Conservation (phyloP, 306 rosid genomes). For the Prunus mume region DNA sequence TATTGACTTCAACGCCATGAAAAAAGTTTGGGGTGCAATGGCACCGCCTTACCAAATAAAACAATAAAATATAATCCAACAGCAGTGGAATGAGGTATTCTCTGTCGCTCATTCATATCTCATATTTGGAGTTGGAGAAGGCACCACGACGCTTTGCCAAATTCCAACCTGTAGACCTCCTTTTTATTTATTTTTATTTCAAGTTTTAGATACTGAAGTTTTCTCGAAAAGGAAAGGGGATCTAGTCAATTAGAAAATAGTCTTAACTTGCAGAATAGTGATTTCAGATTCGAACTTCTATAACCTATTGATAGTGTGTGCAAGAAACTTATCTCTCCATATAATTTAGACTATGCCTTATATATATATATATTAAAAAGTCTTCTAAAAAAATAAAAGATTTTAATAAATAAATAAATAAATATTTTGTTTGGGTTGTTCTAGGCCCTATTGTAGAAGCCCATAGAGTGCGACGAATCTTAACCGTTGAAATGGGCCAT, state of each 20-base stretch:
- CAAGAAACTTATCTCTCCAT: too few species aligned
- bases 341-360: too few species aligned
- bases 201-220: too few species aligned
- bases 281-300: fast-evolving
- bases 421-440: background rate
- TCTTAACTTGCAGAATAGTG: fast-evolving
- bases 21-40: background rate
- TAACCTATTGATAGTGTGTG: fast-evolving
- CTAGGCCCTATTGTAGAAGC: background rate
- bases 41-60: background rate
- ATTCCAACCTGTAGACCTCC: background rate
- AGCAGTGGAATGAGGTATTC: background rate
- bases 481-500: background rate
- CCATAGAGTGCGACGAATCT: background rate
- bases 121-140: background rate
- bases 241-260: too few species aligned
- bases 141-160: background rate
- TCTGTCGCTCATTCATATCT: background rate
- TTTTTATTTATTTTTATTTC: background rate
- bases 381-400: too few species aligned
- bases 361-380: too few species aligned
- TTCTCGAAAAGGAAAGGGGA: too few species aligned
- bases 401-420: too few species aligned
- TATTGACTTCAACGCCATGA: background rate
- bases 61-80: background rate